Percentiles rank a stretch among this genome's conserved stretches.
These are phyloP conservation scores for Trametes maxima DNA, from an alignment of 768 basidiomycete genomes.

Conservation along the genomic window DNA sequence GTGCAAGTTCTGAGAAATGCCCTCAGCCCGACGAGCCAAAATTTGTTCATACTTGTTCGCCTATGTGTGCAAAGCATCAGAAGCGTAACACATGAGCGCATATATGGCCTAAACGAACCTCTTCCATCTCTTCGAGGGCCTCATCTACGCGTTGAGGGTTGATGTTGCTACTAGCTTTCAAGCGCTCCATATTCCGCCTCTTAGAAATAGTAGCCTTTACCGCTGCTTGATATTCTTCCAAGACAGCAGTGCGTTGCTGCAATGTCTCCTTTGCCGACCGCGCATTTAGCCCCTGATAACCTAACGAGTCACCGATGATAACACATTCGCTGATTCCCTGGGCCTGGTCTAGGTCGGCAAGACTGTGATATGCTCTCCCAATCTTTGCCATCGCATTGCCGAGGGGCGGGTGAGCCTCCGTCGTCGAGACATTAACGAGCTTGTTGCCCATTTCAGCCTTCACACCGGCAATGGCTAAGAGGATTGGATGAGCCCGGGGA, in stretches of 20 bases:
- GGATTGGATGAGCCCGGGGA: conserved; percentile 10
- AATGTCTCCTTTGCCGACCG: conserved; percentile 94
- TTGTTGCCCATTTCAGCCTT: conserved; percentile 95
- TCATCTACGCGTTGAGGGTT: conserved; percentile 86
- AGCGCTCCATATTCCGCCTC: conserved; percentile 84
- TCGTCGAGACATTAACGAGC: conserved; percentile 83
- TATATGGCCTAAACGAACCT: conserved; percentile 49
- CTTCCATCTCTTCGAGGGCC: conserved; percentile 89
- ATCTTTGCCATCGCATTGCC: conserved; percentile 84
- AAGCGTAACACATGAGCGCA: conserved; percentile 4
- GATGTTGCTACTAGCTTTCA: conserved; percentile 86
- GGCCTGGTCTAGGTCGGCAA: conserved; percentile 87
- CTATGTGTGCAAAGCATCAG: conserved; percentile 42
- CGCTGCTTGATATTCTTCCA: conserved; percentile 94
- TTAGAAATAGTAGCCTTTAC: conserved; percentile 94
- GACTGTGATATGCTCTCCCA: conserved; percentile 83
- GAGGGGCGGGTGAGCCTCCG: conserved; percentile 84
- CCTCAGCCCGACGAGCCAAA: conserved; percentile 82
- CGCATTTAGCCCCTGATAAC: conserved; percentile 97
- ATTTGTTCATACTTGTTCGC: conserved; percentile 89
- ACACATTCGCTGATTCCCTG: conserved; percentile 95
- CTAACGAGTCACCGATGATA: conserved; percentile 92
- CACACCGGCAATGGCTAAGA: conserved; percentile 69
- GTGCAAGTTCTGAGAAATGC: conserved; percentile 93
- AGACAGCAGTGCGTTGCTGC: conserved; percentile 82